Evolutionary conservation across 768 basidiomycete species (phyloP).

Genomic region (Tricholoma hemisulphureum): DNA sequence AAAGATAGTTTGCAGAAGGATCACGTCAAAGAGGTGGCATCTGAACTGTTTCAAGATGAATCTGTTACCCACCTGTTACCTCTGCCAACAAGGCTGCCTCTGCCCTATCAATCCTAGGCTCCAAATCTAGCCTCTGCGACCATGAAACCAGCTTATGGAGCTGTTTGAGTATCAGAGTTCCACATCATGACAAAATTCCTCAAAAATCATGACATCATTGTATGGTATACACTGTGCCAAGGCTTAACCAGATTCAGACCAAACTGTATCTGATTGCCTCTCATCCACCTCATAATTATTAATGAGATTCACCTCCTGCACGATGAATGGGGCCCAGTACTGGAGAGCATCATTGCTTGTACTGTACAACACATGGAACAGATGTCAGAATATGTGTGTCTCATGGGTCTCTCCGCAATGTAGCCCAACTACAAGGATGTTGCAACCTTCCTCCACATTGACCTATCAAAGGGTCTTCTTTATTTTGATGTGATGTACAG

Average conservation of each 20-base stretch:
- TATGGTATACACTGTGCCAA: conserved; percentile 89
- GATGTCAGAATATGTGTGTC: conserved; percentile 86
- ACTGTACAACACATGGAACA: conserved; percentile 95
- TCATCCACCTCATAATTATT: conserved; percentile 90
- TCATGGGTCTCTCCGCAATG: conserved; percentile 94
- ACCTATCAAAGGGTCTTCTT: conserved; percentile 88
- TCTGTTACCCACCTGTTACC: too few relatives aligned
- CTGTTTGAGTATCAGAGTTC: conserved; percentile 93
- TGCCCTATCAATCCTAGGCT: conserved; percentile 81
- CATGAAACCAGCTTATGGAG: conserved; percentile 94
- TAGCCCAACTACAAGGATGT: conserved; percentile 98
- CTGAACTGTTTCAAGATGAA: too few relatives aligned
- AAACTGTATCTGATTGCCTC: conserved; percentile 92
- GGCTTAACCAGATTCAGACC: conserved; percentile 89
- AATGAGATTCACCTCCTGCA: conserved; percentile 98
- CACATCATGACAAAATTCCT: conserved; percentile 86
- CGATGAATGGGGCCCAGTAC: conserved; percentile 95
- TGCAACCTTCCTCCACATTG: conserved; percentile 93
- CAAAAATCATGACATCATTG: conserved; percentile 93
- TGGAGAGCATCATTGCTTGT: conserved; percentile 87
- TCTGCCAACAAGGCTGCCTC: conserved; percentile 86
- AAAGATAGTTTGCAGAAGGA: too few relatives aligned
- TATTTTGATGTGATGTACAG: conserved; percentile 95
- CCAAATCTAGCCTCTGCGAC: conserved; percentile 85
- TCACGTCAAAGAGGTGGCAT: too few relatives aligned